Conservation (phyloP, 148 eudicot species). For the Cornus controversa region DNA sequence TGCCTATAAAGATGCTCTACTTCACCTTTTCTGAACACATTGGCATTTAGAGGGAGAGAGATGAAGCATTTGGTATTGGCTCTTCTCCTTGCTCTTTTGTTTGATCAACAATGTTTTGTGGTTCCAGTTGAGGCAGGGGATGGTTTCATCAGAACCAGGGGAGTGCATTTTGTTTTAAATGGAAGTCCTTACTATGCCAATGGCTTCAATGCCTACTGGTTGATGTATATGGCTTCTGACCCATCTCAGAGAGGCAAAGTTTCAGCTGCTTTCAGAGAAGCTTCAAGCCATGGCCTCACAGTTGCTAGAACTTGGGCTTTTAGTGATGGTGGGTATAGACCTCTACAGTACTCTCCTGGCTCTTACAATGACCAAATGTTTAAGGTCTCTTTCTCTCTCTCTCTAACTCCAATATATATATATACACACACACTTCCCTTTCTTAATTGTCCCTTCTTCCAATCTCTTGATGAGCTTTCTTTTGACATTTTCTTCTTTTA, state of each 20-base stretch:
- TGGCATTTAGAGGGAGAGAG: neutral
- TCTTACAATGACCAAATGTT: slow-evolving; percentile 76
- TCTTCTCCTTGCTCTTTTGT: slow-evolving; percentile 27
- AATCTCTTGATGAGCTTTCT: neutral
- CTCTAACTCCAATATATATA: too few relatives aligned
- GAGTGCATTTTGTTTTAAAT: slow-evolving; percentile 69
- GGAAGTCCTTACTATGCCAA: slow-evolving; percentile 82
- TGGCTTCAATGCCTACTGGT: slow-evolving; percentile 98
- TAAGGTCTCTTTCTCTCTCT: slow-evolving; percentile 39
- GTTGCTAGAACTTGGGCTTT: slow-evolving; percentile 97
- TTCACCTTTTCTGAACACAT: neutral
- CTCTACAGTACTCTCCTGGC: slow-evolving; percentile 86
- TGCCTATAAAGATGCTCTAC: neutral
- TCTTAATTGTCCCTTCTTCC: too few relatives aligned
- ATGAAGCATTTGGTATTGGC: slow-evolving; percentile 24
- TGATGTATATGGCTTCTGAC: slow-evolving; percentile 81
- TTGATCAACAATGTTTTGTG: slow-evolving; percentile 12
- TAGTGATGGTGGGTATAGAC: slow-evolving; percentile 73
- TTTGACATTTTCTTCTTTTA: neutral
- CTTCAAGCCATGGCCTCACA: slow-evolving; percentile 68
- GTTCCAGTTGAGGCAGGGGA: slow-evolving; percentile 27
- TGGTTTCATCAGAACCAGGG: slow-evolving; percentile 63
- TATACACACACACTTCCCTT: too few relatives aligned
- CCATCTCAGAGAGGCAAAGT: slow-evolving; percentile 72
- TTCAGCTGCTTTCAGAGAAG: slow-evolving; percentile 65